These are phyloP conservation scores for Ophiostoma novo-ulmi DNA, from an alignment of 2,329 filamentous ascomycete genomes.

Conservation along the genomic window DNA sequence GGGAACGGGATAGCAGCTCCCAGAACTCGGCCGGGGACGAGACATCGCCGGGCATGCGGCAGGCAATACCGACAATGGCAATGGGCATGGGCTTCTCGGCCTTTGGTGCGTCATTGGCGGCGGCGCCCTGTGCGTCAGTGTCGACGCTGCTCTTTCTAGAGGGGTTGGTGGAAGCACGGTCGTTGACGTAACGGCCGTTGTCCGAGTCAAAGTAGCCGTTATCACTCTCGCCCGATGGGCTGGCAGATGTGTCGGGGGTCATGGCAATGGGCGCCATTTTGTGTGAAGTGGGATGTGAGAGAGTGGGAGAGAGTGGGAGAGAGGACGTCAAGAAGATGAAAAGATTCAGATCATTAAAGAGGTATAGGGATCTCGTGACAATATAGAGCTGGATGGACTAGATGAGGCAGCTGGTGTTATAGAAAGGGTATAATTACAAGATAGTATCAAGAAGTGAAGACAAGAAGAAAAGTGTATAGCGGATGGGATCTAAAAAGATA, in stretches of 20 bases:
- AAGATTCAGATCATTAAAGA: not conserved
- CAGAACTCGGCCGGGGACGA: constrained; percentile 24
- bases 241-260: constrained; percentile 32
- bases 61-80: constrained; percentile 26
- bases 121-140: constrained; percentile 3
- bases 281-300: not conserved
- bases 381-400: not conserved
- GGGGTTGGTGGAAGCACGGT: constrained; percentile 17
- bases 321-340: too few relatives aligned
- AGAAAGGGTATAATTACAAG: constrained; percentile 1
- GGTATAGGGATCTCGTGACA: not conserved
- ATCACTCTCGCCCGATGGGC: constrained; percentile 31
- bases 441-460: not conserved
- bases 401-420: not conserved
- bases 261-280: constrained; percentile 30
- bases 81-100: constrained; percentile 30
- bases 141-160: constrained; percentile 4
- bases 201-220: constrained; percentile 28
- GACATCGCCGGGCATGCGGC: constrained; percentile 24
- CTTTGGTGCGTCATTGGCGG: not conserved
- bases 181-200: constrained; percentile 30
- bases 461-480: not conserved
- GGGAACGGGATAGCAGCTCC: constrained; percentile 22
- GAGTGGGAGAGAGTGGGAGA: not conserved
- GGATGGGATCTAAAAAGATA: not conserved